Conservation (phyloP, 2,329 filamentous ascomycete genomes). For the Hansfordia pulvinata region DNA sequence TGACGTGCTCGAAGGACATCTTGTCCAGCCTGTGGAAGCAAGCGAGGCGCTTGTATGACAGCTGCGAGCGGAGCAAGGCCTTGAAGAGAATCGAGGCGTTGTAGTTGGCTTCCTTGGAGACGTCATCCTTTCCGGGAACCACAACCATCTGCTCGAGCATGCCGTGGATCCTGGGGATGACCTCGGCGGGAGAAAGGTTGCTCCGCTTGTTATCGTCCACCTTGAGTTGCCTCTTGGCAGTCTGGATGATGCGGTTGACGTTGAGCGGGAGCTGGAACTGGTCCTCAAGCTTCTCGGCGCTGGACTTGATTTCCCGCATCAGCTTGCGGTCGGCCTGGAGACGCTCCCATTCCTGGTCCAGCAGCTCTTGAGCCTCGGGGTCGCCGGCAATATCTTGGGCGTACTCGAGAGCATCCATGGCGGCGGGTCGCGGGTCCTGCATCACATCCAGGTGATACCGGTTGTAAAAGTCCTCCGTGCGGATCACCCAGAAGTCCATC, state of each 20-base stretch:
- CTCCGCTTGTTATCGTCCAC: constrained; percentile 77
- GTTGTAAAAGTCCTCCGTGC: constrained; percentile 62
- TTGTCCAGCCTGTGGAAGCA: constrained; percentile 77
- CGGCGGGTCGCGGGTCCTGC: constrained; percentile 41
- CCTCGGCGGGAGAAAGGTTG: constrained; percentile 78
- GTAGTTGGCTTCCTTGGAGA: constrained; percentile 75
- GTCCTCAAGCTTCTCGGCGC: constrained; percentile 59
- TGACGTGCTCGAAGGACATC: constrained; percentile 80
- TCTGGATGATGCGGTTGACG: constrained; percentile 78
- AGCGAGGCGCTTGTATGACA: constrained; percentile 88
- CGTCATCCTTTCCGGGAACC: constrained; percentile 69
- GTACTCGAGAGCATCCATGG: constrained; percentile 69
- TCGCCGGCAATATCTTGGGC: constrained; percentile 80
- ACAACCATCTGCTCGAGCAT: constrained; percentile 69
- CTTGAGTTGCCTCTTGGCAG: constrained; percentile 79
- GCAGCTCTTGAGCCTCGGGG: constrained; percentile 68
- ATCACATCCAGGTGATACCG: constrained; percentile 82
- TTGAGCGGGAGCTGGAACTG: constrained; percentile 89
- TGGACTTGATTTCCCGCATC: constrained; percentile 54
- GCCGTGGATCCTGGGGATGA: constrained; percentile 64
- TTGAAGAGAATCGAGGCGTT: constrained; percentile 90
- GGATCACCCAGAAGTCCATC: constrained; percentile 75
- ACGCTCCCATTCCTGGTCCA: constrained; percentile 80
- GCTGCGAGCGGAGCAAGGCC: constrained; percentile 72
- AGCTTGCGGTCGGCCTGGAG: constrained; percentile 61